Percentiles rank a stretch among this genome's conserved stretches.
Conservation (phyloP, 805 yeast species). For the Lipomyces sp. region DNA sequence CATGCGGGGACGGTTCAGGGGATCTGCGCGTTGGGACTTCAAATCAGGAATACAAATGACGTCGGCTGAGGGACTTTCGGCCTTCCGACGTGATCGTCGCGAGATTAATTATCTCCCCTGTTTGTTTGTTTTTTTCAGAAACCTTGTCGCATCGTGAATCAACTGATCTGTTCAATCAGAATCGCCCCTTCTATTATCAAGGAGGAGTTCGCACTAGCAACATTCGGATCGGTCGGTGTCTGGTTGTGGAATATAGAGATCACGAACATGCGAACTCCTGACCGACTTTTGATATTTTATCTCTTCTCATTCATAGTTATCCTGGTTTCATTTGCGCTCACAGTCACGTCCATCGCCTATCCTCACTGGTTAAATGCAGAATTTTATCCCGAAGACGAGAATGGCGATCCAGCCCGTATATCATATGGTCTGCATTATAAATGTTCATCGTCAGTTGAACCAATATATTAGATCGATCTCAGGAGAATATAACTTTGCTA, state of each 20-base stretch:
- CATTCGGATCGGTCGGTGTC: not conserved
- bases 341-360: conserved; percentile 24
- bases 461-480: not conserved
- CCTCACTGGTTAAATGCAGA: conserved; percentile 32
- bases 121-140: not conserved
- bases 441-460: conserved; percentile 30
- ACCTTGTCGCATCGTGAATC: not conserved
- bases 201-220: not conserved
- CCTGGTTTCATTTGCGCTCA: conserved; percentile 20
- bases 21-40: too few species aligned
- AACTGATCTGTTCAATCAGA: not conserved
- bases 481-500: not conserved
- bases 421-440: conserved; percentile 32
- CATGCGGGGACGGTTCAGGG: too few species aligned
- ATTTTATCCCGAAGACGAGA: conserved; percentile 23
- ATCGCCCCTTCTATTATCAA: not conserved
- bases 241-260: not conserved
- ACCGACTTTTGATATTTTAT: conserved; percentile 26
- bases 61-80: not conserved
- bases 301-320: conserved; percentile 18
- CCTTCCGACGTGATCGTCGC: not conserved
- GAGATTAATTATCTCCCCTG: not conserved
- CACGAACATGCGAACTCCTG: conserved; percentile 20
- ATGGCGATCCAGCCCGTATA: conserved; percentile 16
- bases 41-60: not conserved